These are phyloP conservation scores for Xylariaceae sp. DNA, from an alignment of 2,329 filamentous ascomycete genomes.

Conservation along the genomic window DNA sequence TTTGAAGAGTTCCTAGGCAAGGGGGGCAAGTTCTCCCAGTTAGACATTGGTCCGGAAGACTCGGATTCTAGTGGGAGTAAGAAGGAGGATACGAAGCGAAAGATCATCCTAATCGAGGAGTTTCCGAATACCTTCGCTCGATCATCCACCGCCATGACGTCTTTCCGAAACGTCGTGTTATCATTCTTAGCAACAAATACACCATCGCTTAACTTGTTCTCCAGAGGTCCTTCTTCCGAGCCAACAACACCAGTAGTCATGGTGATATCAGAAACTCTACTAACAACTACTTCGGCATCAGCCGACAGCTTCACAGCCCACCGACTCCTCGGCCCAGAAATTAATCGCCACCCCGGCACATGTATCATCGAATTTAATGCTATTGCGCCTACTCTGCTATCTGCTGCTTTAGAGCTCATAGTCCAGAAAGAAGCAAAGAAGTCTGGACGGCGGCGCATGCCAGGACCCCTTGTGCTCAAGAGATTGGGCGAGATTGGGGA, in stretches of 20 bases:
- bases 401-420: constrained; percentile 78
- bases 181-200: constrained; percentile 70
- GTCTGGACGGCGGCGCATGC: constrained; percentile 71
- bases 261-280: constrained; percentile 84
- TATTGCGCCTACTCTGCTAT: constrained; percentile 80
- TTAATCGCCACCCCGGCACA: constrained; percentile 76
- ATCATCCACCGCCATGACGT: constrained; percentile 60
- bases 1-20: constrained; percentile 91
- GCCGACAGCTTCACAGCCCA: constrained; percentile 93
- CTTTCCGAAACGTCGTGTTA: constrained; percentile 73
- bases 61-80: constrained; percentile 11
- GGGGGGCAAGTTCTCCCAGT: constrained; percentile 73
- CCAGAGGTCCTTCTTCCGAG: constrained; percentile 40
- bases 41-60: constrained; percentile 47
- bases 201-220: constrained; percentile 51
- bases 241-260: constrained; percentile 74
- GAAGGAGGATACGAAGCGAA: constrained; percentile 33
- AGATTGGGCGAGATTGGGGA: constrained; percentile 84
- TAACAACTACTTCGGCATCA: constrained; percentile 80
- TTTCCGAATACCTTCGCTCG: constrained; percentile 74
- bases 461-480: constrained; percentile 75
- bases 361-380: constrained; percentile 88
- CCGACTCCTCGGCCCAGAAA: constrained; percentile 80
- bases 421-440: constrained; percentile 81
- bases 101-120: constrained; percentile 75